Evolutionary conservation across 257 asterid species (phyloP).

Genomic region (Capsicum chinense): DNA sequence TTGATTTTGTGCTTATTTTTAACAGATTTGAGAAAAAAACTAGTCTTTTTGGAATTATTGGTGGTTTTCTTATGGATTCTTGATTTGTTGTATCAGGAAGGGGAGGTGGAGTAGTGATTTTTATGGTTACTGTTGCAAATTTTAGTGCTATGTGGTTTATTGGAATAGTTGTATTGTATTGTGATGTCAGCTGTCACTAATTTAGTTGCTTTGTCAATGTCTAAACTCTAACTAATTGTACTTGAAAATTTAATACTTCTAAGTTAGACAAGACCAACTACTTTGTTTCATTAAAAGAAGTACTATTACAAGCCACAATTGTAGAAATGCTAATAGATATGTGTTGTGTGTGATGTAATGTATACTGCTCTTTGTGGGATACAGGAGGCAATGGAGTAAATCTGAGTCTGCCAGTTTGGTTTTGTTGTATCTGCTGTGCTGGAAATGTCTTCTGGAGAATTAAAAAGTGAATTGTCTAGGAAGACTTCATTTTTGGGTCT

Average conservation of each 20-base stretch:
- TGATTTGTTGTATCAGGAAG: not conserved
- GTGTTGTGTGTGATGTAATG: no score
- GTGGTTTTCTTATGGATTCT: not conserved
- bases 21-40: not conserved
- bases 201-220: constrained; percentile 26
- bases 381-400: constrained; percentile 57
- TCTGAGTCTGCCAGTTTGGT: constrained; percentile 20
- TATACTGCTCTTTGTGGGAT: constrained; percentile 40
- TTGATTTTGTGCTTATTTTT: not conserved
- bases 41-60: not conserved
- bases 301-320: not conserved
- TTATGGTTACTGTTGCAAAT: not conserved
- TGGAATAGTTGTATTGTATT: constrained; percentile 22
- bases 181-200: constrained; percentile 24
- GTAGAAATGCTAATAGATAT: not conserved
- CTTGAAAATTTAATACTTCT: not conserved
- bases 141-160: not conserved
- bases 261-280: constrained; percentile 14
- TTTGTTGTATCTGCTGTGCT: constrained; percentile 24
- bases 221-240: constrained; percentile 17
- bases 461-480: constrained; percentile 62
- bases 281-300: constrained; percentile 22
- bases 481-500: constrained; percentile 65
- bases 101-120: not conserved
- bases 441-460: constrained; percentile 66